These are phyloP conservation scores for Wickerhamomyces ciferrii DNA, from an alignment of 805 yeast species.

Conservation along the genomic window DNA sequence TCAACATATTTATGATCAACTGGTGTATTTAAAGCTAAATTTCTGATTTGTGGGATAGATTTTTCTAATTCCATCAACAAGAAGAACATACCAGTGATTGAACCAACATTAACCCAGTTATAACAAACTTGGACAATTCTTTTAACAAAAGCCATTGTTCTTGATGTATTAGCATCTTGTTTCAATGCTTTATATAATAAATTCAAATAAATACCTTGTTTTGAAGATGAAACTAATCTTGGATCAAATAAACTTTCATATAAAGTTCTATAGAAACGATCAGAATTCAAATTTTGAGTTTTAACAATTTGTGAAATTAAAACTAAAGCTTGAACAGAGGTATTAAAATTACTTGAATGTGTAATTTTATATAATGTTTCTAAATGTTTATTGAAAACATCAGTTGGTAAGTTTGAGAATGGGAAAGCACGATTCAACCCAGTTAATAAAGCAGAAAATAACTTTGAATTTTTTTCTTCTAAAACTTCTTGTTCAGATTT, in stretches of 20 bases:
- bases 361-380: slow-evolving; percentile 85
- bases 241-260: slow-evolving; percentile 88
- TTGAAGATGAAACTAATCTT: slow-evolving; percentile 79
- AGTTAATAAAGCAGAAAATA: slow-evolving; percentile 86
- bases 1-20: slow-evolving; percentile 43
- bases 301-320: slow-evolving; percentile 76
- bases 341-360: slow-evolving; percentile 89
- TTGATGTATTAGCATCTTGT: slow-evolving; percentile 49
- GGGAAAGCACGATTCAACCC: slow-evolving; percentile 97
- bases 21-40: slow-evolving; percentile 52
- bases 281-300: slow-evolving; percentile 49
- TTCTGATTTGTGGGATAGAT: slow-evolving; percentile 58
- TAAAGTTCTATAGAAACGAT: slow-evolving; percentile 79
- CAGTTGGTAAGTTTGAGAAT: slow-evolving; percentile 69
- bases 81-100: slow-evolving; percentile 77
- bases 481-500: slow-evolving; percentile 58
- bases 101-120: slow-evolving; percentile 86
- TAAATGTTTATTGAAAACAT: slow-evolving; percentile 68
- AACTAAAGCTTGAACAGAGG: slow-evolving; percentile 87
- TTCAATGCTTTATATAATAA: slow-evolving; percentile 79
- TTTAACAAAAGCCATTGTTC: slow-evolving; percentile 88
- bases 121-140: slow-evolving; percentile 81
- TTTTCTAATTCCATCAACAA: slow-evolving; percentile 67
- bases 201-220: slow-evolving; percentile 88
- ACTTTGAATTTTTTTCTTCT: slow-evolving; percentile 78